Conservation (phyloP, 371 early-diverging fungal genomes). For the Mortierella sp. region DNA sequence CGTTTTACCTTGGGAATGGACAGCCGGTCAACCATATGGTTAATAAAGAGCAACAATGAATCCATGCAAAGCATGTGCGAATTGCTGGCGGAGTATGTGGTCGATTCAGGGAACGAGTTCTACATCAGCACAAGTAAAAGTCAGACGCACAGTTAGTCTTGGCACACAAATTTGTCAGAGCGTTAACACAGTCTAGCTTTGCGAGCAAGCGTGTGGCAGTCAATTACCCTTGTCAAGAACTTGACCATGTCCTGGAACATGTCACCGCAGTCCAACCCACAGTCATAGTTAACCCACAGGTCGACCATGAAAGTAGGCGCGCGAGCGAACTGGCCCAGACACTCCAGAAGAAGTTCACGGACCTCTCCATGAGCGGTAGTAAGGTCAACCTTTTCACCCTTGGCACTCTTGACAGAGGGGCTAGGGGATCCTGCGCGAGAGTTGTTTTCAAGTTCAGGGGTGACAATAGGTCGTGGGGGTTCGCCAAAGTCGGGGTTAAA, state of each 20-base stretch:
- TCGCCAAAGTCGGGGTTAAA: conserved; percentile 48
- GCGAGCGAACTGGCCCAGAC: conserved; percentile 79
- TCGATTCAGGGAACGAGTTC: conserved; percentile 78
- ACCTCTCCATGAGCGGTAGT: conserved; percentile 78
- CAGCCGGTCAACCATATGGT: conserved; percentile 83
- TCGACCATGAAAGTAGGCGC: conserved; percentile 86
- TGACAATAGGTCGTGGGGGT: conserved; percentile 43
- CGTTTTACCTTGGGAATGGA: conserved; percentile 59
- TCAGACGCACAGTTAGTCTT: neutral
- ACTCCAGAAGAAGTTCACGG: conserved; percentile 87
- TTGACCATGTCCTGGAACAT: conserved; percentile 90
- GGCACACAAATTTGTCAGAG: neutral
- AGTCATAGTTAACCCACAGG: conserved; percentile 96
- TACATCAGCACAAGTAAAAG: conserved; percentile 1
- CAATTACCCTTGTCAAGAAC: conserved; percentile 72
- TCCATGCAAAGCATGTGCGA: conserved; percentile 84
- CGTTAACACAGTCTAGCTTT: neutral
- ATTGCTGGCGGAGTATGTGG: conserved; percentile 74
- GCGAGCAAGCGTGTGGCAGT: neutral
- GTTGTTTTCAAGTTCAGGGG: conserved; percentile 41
- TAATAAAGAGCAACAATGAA: conserved; percentile 82
- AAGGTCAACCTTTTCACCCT: conserved; percentile 65
- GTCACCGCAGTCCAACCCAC: conserved; percentile 84
- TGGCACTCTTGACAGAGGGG: conserved; percentile 40
- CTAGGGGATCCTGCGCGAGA: conserved; percentile 54